Evolutionary conservation across 345 rosid genomes (phyloP).

Genomic region (Arabidopsis arenosa): DNA sequence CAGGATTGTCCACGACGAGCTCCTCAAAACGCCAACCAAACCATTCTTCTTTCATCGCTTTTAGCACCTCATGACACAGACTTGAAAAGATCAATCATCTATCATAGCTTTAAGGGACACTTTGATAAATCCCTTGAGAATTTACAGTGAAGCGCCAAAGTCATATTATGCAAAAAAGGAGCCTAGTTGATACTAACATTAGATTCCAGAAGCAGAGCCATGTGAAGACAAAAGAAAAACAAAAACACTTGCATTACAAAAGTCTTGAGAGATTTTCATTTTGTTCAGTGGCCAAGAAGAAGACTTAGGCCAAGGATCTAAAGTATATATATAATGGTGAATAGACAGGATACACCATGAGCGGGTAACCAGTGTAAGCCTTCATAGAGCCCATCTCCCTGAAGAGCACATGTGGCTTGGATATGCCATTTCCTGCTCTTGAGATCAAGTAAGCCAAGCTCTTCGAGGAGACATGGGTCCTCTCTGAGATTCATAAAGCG

Average conservation of each 20-base stretch:
- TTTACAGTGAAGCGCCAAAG: constrained; percentile 37
- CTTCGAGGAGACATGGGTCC: constrained; percentile 97
- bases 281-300: constrained; percentile 32
- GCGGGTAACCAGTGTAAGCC: constrained; percentile 93
- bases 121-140: not conserved
- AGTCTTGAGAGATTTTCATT: constrained; percentile 8
- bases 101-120: not conserved
- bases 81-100: not conserved
- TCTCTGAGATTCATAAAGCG: constrained; percentile 55
- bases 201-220: constrained; percentile 25
- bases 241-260: constrained; percentile 9
- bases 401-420: constrained; percentile 95
- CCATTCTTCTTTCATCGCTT: not conserved
- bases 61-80: not conserved
- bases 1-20: not conserved
- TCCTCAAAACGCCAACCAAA: not conserved
- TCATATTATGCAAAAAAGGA: constrained; percentile 24
- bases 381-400: constrained; percentile 97
- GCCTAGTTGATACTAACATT: constrained; percentile 18
- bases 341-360: constrained; percentile 9
- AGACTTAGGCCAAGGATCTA: constrained; percentile 24
- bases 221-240: constrained; percentile 3
- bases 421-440: constrained; percentile 99
- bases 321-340: constrained; percentile 31
- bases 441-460: constrained; percentile 87